These are phyloP conservation scores for Didymella exigua DNA, from an alignment of 2,329 filamentous ascomycete species.

Conservation along the genomic window DNA sequence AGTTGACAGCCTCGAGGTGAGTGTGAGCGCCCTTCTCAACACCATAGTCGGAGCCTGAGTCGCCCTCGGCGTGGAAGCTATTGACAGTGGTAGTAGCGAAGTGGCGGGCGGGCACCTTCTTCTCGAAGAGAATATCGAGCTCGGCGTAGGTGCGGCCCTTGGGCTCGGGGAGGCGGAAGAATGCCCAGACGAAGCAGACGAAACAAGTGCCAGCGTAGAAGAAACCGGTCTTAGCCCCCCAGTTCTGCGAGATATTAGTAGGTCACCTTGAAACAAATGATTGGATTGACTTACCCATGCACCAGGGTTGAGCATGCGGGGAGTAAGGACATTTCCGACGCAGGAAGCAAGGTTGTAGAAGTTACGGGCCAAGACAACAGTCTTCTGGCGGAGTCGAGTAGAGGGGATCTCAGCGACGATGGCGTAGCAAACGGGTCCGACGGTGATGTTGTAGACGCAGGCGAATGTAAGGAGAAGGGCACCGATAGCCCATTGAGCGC, in stretches of 20 bases:
- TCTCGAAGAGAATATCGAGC: constrained; percentile 81
- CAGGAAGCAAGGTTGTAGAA: constrained; percentile 79
- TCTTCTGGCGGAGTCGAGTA: constrained; percentile 85
- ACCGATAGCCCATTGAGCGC: constrained; percentile 53
- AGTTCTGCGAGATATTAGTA: constrained; percentile 48
- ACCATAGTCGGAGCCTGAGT: constrained; percentile 25
- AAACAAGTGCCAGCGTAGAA: constrained; percentile 85
- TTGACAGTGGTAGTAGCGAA: constrained; percentile 38
- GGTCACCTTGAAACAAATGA: too few relatives aligned
- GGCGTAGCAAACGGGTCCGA: constrained; percentile 89
- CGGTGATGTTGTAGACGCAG: constrained; percentile 80
- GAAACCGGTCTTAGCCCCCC: constrained; percentile 84
- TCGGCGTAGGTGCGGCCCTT: constrained; percentile 82
- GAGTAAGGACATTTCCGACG: constrained; percentile 62
- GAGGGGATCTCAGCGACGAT: constrained; percentile 85
- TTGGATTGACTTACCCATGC: constrained; percentile 30
- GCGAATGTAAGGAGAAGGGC: constrained; percentile 51
- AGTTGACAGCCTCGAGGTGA: constrained; percentile 35
- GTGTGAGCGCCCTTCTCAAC: constrained; percentile 31
- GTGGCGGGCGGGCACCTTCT: constrained; percentile 38
- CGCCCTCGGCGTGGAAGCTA: constrained; percentile 26
- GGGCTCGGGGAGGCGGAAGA: constrained; percentile 80
- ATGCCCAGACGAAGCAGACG: constrained; percentile 77
- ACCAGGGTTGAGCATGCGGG: constrained; percentile 45
- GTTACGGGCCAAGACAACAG: constrained; percentile 81